Evolutionary conservation across 2,329 filamentous ascomycete species (phyloP), one percentile per base, ranked within the genome.

Genomic region (Hymenoscyphus repandus): DNA sequence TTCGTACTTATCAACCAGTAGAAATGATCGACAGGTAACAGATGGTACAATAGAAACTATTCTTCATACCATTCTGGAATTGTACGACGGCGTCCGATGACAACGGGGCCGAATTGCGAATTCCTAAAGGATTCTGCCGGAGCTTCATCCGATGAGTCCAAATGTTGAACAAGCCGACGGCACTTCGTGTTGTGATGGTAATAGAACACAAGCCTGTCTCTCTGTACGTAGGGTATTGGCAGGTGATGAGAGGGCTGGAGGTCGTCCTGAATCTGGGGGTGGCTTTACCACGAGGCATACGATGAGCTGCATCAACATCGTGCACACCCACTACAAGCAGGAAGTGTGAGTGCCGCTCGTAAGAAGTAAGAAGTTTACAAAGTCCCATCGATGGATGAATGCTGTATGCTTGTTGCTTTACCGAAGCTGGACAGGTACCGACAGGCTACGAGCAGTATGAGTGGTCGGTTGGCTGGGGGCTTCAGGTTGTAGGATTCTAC

Each of bases 201-300:
- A 34, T 45, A 20, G 42, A 20, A 45, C 42, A 45, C 31, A 12
- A 22, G 20, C 7, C 27, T 30, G 11, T 30, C 22, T 30, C n/a
- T 22, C 18, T 45, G 42, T 32, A 33, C 42, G 33, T 33, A 10
- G 17, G n/a, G 40, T 27, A 42, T 15, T 15, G 36, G 13, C 27
- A 31, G 11, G 40, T n/a, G 27, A 41, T 11, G 18, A 41, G n/a
- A 20, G 18, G 18, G 36, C 36, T 38, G 36, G 22, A 27, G 22
- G 9, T 15, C 36, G 22, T 27, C 40, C 20, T 41, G 39, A 33
- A 5, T 44, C 43, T 37, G 44, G 44, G 44, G 44, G 44, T 46
- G 32, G 44, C 44, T 46, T 30, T 27, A 27, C 22, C 22, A 4
- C 22, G 22, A 27, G 22, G 22, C 22, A 27, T 27, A 7, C 22